Evolutionary conservation across 495 filamentous ascomycete species (phyloP), one percentile per base, ranked within the genome.

Genomic region (Neurospora sublineolata): DNA sequence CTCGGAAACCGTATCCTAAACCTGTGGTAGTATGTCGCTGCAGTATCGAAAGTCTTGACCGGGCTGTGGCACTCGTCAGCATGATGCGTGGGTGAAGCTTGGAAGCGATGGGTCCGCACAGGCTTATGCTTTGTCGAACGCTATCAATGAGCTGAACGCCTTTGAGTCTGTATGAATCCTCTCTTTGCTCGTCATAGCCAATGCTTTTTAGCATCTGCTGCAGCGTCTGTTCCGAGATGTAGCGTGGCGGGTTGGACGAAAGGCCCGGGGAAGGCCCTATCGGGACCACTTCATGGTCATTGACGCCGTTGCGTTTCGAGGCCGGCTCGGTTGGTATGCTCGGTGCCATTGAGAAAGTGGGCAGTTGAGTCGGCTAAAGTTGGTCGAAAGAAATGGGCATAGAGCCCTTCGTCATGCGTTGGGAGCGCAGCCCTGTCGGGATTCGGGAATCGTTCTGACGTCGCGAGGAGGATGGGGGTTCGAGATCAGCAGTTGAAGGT

Each of bases 11-110:
- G 83, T 40, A 97, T 84, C 27, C 94, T 90, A 77, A 97, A 97
- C 70, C 91, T 91, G 81, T 97, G 94, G 80, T 94, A 97, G 75
- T 95, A 95, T 14, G 89, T 87, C 58, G 88, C 89, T 11, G 94
- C 94, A 0, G 93, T 95, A 75, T 92, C 89, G 77, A 90, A 97
- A 5, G 94, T 97, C 64, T 89, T 89, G 38, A 95, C 88, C 4
- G 94, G 94, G 37, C 89, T 91, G 70, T 72, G 44, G 71, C 20
- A 27, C 40, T 39, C 18, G 73, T 75, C 64, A 64, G 52, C 52
- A 64, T 16, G 3, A 33, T 33, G 69, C 67, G 42, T 67, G 67
- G n/a, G 70, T 23, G 72, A n/a, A 71, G 42, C n/a, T n/a, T 18
- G 30, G 60, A 10, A 44, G 41, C 23, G 27, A 33, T 36, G 14